phyloP scores from a whole-genome alignment of 257 asterid genomes.

The Solanum commersonii region DNA sequence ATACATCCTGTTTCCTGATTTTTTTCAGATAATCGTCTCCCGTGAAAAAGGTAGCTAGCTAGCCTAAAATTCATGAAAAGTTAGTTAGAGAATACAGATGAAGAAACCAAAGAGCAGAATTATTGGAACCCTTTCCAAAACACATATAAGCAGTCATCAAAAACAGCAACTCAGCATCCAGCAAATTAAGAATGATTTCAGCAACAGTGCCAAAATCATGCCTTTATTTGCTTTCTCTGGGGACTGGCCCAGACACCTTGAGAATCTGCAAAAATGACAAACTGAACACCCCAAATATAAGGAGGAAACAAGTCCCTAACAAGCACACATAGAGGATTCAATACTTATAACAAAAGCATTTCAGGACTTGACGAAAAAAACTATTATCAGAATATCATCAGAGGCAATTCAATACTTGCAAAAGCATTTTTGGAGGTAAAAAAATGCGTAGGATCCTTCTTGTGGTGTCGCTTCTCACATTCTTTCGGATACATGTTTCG shows the following conservation, averaged over 20 bases:
- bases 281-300: too few relatives aligned
- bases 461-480: too few relatives aligned
- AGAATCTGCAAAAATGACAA: too few relatives aligned
- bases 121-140: neutral
- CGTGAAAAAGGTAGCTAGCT: slow-evolving; percentile 23
- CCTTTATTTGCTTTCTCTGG: slow-evolving; percentile 63
- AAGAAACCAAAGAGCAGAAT: neutral
- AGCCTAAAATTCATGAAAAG: slow-evolving; percentile 31
- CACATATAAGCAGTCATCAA: neutral
- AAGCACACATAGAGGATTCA: too few relatives aligned
- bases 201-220: slow-evolving; percentile 79
- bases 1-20: slow-evolving; percentile 41
- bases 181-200: slow-evolving; percentile 67
- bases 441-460: too few relatives aligned
- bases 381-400: too few relatives aligned
- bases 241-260: slow-evolving; percentile 49
- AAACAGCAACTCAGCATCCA: slow-evolving; percentile 26
- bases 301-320: too few relatives aligned
- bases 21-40: slow-evolving; percentile 38
- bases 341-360: too few relatives aligned
- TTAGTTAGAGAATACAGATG: neutral
- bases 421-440: too few relatives aligned
- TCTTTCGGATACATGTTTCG: too few relatives aligned
- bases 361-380: too few relatives aligned
- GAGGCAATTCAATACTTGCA: too few relatives aligned